Evolutionary conservation across 306 rosid genomes (phyloP), one percentile per base, ranked within the genome.

Genomic region (Lathyrus aphaca): DNA sequence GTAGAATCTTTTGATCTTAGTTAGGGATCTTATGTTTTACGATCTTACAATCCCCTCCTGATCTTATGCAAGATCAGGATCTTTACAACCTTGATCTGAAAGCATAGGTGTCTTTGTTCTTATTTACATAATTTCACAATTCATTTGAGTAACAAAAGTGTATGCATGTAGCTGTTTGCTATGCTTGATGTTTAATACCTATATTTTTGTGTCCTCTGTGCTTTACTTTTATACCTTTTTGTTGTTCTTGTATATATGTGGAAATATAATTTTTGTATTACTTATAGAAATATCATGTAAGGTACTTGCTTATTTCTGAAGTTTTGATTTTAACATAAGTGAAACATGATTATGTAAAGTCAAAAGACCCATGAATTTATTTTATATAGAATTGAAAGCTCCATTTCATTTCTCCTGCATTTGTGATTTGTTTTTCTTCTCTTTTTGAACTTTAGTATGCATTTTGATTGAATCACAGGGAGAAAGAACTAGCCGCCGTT

Each of bases 401-500:
- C 61, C 51, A 21, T 35, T 29, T 11, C 19, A 18, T 57, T 44
- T 64, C 2, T 0, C 68, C 27, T n/a, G 68, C 43, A 16, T 7
- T 68, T 23, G 4, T 62, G 50, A 9, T 30, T 30, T 59, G 29
- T 17, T 50, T 35, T 42, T 12, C 49, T 13, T 51, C 13, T 49
- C 15, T 69, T 9, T 65, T 72, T 65, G 43, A 66, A 45, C 48
- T 5, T 15, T 66, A 4, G 25, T 45, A 48, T 61, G 38, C 27
- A 21, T 67, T 53, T 18, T 77, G 50, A 12, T 66, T 48, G 25
- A 21, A 57, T 83, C 69, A 8, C 74, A 94, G 99, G 79, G 99
- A 94, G 77, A 94, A 89, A 72, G 97, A 91, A 66, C 70, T 94
- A 77, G 96, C 99, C 29, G 87, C 97, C 15, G 97, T 94, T 19